Evolutionary conservation across 805 yeast genomes (phyloP).

Genomic region (Saccharomyces paradoxus): DNA sequence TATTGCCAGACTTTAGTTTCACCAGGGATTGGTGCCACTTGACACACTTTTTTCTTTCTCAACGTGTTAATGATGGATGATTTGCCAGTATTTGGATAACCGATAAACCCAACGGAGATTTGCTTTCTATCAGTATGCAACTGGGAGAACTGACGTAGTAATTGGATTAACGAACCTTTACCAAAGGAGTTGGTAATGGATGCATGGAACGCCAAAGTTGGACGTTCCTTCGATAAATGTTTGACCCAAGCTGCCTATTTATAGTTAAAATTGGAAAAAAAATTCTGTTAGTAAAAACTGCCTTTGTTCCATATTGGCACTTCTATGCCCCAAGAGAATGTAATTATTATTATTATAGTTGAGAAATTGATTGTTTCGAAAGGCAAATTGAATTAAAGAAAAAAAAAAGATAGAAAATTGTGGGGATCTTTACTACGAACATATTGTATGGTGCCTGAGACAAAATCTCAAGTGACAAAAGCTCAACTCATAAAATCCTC

Average conservation of each 20-base stretch:
- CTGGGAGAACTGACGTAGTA: constrained; percentile 84
- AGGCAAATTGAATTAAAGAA: neutral
- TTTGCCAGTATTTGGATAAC: constrained; percentile 97
- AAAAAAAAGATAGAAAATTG: constrained; percentile 33
- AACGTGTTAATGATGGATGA: constrained; percentile 91
- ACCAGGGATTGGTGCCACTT: constrained; percentile 97
- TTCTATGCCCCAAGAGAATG: neutral
- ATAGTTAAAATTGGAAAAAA: constrained; percentile 9
- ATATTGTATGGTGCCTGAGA: constrained; percentile 12
- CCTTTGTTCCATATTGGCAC: neutral
- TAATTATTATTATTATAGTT: neutral
- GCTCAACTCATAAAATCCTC: constrained; percentile 72
- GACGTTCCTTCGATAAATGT: constrained; percentile 81
- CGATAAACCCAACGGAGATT: constrained; percentile 93
- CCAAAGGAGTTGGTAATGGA: constrained; percentile 96
- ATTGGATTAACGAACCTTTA: constrained; percentile 90
- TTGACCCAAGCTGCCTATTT: constrained; percentile 97
- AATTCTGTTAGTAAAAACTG: neutral
- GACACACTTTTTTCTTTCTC: constrained; percentile 91
- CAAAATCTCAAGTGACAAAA: constrained; percentile 12
- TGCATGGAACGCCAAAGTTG: constrained; percentile 96
- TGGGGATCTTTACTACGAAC: constrained; percentile 89
- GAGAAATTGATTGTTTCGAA: neutral
- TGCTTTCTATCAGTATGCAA: constrained; percentile 90
- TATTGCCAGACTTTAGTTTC: constrained; percentile 99